Conservation (phyloP, 495 filamentous ascomycete genomes). For the Xylaria longipes region DNA sequence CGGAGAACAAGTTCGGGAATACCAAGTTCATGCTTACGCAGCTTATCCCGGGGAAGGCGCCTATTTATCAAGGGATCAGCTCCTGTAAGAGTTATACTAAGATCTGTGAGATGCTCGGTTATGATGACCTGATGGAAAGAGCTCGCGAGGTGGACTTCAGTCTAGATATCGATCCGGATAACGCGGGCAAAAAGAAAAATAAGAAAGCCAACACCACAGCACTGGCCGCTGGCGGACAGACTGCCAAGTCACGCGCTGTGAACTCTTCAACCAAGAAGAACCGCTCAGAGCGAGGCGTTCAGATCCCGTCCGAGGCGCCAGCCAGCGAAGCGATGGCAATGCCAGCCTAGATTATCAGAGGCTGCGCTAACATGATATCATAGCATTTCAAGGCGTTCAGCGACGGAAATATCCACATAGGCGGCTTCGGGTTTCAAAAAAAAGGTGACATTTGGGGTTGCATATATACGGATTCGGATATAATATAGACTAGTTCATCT, state of each 20-base stretch:
- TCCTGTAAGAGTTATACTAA: constrained; percentile 68
- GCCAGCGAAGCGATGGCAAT: constrained; percentile 27
- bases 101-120: constrained; percentile 65
- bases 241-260: constrained; percentile 35
- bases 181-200: constrained; percentile 42
- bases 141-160: constrained; percentile 69
- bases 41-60: constrained; percentile 79
- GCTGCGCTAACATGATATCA: not conserved
- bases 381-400: constrained; percentile 37
- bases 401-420: constrained; percentile 10
- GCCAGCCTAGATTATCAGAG: constrained; percentile 12
- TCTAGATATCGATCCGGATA: constrained; percentile 63
- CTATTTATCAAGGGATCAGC: constrained; percentile 61
- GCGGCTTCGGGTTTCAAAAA: not conserved
- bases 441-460: not conserved
- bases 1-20: constrained; percentile 86
- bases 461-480: constrained; percentile 12
- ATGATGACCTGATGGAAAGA: constrained; percentile 62
- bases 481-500: not conserved
- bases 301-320: constrained; percentile 17
- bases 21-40: constrained; percentile 89
- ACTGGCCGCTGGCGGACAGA: constrained; percentile 45
- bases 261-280: constrained; percentile 35
- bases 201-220: constrained; percentile 43
- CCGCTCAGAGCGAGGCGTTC: constrained; percentile 42